Conservation (phyloP, 2,329 filamentous ascomycete species). For the Saccharata proteae region DNA sequence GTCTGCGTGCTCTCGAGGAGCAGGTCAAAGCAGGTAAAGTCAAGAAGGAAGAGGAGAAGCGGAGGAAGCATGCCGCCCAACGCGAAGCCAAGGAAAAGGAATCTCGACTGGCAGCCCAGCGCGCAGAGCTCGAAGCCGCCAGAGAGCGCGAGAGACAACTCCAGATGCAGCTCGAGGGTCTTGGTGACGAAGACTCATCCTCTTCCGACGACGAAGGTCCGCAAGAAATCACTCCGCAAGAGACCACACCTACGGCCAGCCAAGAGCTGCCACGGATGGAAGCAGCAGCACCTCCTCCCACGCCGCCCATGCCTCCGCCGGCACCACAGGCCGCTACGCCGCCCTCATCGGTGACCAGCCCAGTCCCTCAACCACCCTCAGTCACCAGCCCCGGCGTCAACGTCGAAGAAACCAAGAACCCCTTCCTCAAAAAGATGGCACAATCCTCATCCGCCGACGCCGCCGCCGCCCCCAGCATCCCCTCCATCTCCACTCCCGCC, state of each 20-base stretch:
- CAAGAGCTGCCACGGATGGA: constrained; percentile 42
- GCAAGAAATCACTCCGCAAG: constrained; percentile 53
- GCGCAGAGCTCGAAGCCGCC: constrained; percentile 84
- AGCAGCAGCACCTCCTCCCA: constrained; percentile 32
- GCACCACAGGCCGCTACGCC: constrained; percentile 24
- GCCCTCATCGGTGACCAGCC: constrained; percentile 31
- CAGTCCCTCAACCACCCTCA: constrained; percentile 36
- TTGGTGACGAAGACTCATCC: constrained; percentile 63
- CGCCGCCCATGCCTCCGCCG: constrained; percentile 20
- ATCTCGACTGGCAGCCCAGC: constrained; percentile 66
- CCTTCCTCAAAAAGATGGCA: constrained; percentile 83
- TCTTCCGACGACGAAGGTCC: constrained; percentile 59
- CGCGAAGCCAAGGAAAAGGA: constrained; percentile 85
- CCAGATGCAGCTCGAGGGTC: constrained; percentile 71
- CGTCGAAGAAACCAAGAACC: constrained; percentile 78
- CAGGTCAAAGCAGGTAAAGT: constrained; percentile 88
- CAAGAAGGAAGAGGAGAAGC: constrained; percentile 94
- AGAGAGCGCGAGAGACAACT: constrained; percentile 83
- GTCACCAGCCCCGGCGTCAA: constrained; percentile 38
- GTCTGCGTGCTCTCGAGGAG: constrained; percentile 81
- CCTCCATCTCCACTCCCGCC: constrained; percentile 28
- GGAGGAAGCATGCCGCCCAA: constrained; percentile 74
- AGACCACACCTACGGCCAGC: constrained; percentile 47
- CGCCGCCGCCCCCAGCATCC: constrained; percentile 38
- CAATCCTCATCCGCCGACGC: constrained; percentile 46